Evolutionary conservation across 768 basidiomycete genomes (phyloP).

Genomic region (Suillus hirtellus): DNA sequence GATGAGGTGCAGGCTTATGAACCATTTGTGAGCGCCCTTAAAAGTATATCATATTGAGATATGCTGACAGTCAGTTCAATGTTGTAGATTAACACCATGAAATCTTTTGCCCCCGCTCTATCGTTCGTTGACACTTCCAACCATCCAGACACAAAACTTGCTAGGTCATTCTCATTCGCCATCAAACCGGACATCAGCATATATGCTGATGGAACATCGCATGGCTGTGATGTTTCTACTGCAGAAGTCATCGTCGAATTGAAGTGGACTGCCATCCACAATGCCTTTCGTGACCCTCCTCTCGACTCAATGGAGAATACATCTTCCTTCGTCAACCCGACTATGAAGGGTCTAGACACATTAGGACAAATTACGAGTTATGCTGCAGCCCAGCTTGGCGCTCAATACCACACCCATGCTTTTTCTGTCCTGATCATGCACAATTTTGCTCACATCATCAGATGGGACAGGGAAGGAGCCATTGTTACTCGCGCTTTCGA

Average conservation of each 20-base stretch:
- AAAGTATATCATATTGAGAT: too few relatives aligned
- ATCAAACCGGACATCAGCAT: not conserved
- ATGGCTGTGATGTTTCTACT: not conserved
- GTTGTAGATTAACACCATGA: too few relatives aligned
- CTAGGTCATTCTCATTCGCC: not conserved
- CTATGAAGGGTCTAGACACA: conserved; percentile 2
- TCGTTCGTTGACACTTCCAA: too few relatives aligned
- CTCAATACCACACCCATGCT: conserved; percentile 20
- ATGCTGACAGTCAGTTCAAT: too few relatives aligned
- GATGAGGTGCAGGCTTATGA: not conserved
- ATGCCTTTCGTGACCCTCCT: not conserved
- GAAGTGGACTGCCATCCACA: not conserved
- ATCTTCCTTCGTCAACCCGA: not conserved
- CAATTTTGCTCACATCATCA: conserved; percentile 11
- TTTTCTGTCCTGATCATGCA: conserved; percentile 18
- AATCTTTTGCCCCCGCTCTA: too few relatives aligned
- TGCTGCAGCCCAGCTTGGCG: conserved; percentile 19
- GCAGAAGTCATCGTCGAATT: not conserved
- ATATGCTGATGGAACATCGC: not conserved
- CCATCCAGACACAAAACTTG: too few relatives aligned
- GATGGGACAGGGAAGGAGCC: conserved; percentile 18
- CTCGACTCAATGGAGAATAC: not conserved
- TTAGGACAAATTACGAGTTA: conserved; percentile 20
- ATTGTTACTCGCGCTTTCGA: conserved; percentile 21
- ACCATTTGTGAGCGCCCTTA: too few relatives aligned